Base-by-base conservation (phyloP, 2,329 filamentous ascomycete species). In the Pestalotiopsis fici region DNA sequence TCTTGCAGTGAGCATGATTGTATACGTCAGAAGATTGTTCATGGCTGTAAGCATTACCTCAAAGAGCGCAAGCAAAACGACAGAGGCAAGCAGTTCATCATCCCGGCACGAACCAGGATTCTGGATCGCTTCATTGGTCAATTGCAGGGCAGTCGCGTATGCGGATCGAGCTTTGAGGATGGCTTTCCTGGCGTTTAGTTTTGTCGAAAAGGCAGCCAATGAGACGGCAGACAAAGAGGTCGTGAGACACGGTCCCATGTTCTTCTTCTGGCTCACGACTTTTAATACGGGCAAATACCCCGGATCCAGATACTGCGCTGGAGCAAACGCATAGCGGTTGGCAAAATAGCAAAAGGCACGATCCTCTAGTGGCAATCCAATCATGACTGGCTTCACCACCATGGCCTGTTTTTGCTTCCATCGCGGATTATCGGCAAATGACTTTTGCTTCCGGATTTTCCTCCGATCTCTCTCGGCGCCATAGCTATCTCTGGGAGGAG, bases 221-320 rank as follows among this genome's bases (percentile, higher is more conserved):
- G 64, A 65, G 12, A 59, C 55, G 12, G 64, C 64, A 25, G 64
- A 65, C 18, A 65, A 21, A 25, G 64, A 65, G 25, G 18, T 25
- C 7, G 64, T 35, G n/a, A 65, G 64, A 35, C 64, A 65, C 13
- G 28, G 64, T 21, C 64, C 55, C n/a, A 47, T 23, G 31, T 23
- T 25, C 54, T 65, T 59, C 25, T 31, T 57, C n/a, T 59, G 64
- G 21, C 55, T 65, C 21, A 65, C 50, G 15, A 43, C 39, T 21
- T 65, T 65, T 15, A 65, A n/a, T 13, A 65, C 64, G 7, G 64
- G 54, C n/a, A 65, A 23, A 28, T 65, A 65, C 5, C 64, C 64
- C 15, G 64, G 64, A 21, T 65, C 64, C 7, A 65, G 64, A 43
- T 27, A 59, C 39, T 65, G 64, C n/a, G 64, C 21, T 18, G 64